Evolutionary conservation across 2,329 filamentous ascomycete species (phyloP).

Genomic region (Salinomyces thailandicus): DNA sequence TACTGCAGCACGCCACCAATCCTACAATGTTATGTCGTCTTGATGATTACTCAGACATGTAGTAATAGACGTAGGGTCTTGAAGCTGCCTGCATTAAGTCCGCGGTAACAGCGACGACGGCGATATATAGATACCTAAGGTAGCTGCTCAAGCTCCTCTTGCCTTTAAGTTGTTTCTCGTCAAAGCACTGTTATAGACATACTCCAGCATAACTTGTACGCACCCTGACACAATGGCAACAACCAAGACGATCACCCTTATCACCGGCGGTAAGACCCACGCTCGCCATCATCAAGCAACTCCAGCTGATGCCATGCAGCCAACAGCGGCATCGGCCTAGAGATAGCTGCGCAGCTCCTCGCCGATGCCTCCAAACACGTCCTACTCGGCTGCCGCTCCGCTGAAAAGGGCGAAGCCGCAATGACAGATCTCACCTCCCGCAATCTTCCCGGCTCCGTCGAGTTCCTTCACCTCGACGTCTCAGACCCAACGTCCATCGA

Average conservation of each 20-base stretch:
- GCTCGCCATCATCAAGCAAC: background rate
- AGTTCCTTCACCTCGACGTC: conserved; percentile 20
- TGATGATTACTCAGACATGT: no score
- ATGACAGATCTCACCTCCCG: conserved; percentile 15
- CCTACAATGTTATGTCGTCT: no score
- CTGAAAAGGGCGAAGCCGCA: conserved; percentile 30
- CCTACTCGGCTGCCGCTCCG: conserved; percentile 30
- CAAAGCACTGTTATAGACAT: no score
- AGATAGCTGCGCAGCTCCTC: conserved; percentile 31
- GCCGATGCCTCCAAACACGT: conserved; percentile 29
- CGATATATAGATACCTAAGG: no score
- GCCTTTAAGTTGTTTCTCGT: no score
- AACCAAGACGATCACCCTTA: conserved; percentile 24
- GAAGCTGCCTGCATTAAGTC: no score
- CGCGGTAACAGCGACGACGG: no score
- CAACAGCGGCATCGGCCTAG: conserved; percentile 41
- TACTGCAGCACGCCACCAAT: no score
- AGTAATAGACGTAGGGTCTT: no score
- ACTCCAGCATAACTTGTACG: no score
- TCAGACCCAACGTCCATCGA: conserved; percentile 15
- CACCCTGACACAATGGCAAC: background rate
- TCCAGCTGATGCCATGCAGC: conserved; percentile 6
- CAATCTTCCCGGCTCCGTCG: conserved; percentile 12
- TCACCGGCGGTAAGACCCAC: conserved; percentile 27
- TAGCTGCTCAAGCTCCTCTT: no score